Evolutionary conservation across 2,329 filamentous ascomycete genomes (phyloP).

Genomic region (Neonectria magnoliae): DNA sequence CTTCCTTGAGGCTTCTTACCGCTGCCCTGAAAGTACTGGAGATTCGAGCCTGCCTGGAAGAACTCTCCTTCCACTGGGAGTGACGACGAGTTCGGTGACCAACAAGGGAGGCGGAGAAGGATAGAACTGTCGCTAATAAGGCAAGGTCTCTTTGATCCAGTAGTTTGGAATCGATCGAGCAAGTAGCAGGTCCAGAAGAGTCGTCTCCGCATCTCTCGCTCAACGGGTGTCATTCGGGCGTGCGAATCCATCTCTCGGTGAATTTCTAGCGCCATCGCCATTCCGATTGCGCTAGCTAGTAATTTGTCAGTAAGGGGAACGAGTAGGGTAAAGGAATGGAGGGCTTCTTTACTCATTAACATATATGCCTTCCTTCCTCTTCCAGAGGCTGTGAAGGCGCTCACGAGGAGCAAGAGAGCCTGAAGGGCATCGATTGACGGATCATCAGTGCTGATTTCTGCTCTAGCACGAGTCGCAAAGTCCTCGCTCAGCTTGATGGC

Average conservation of each 20-base stretch:
- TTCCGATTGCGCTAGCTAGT: constrained; percentile 78
- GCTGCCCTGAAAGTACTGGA: constrained; percentile 75
- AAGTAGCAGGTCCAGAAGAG: constrained; percentile 91
- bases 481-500: constrained; percentile 76
- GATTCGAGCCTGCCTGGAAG: constrained; percentile 81
- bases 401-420: constrained; percentile 77
- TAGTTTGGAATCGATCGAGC: constrained; percentile 84
- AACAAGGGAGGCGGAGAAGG: constrained; percentile 78
- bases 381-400: constrained; percentile 80
- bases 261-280: constrained; percentile 84
- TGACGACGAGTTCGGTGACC: constrained; percentile 70
- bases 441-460: constrained; percentile 80
- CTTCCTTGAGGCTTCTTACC: constrained; percentile 79
- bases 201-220: constrained; percentile 80
- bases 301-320: constrained; percentile 46
- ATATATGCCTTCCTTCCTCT: constrained; percentile 89
- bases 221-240: constrained; percentile 69
- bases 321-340: too few relatives aligned
- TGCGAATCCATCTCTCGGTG: constrained; percentile 78
- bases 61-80: constrained; percentile 79
- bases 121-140: constrained; percentile 82
- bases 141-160: constrained; percentile 84
- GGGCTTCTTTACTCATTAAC: constrained; percentile 71
- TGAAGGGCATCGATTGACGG: constrained; percentile 83
- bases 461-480: constrained; percentile 75